Conservation (phyloP, 1,284 basidiomycete genomes). For the Papiliotrema nemorosa region DNA sequence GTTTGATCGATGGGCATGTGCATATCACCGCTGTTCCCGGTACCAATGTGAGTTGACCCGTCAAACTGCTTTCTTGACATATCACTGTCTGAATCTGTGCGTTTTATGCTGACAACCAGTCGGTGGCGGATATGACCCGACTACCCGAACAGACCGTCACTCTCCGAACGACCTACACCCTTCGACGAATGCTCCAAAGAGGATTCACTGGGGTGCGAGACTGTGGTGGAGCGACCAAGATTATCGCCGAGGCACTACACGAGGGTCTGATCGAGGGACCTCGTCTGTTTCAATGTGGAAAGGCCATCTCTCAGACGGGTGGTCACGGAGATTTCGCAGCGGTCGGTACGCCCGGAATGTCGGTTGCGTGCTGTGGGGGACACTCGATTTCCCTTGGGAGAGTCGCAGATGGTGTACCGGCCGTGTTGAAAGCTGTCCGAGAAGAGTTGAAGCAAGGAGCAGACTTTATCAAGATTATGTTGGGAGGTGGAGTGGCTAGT, state of each 20-base stretch:
- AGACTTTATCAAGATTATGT: conserved; percentile 52
- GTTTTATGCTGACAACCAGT: conserved; percentile 25
- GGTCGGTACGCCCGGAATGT: conserved; percentile 20
- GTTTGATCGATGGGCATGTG: conserved; percentile 50
- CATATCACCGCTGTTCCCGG: conserved; percentile 52
- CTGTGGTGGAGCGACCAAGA: conserved; percentile 53
- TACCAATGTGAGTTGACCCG: conserved; percentile 9
- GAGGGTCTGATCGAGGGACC: conserved; percentile 54
- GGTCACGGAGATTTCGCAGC: conserved; percentile 49
- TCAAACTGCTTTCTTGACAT: background rate
- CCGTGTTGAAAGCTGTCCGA: conserved; percentile 51
- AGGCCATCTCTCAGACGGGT: conserved; percentile 54
- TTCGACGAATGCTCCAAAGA: conserved; percentile 52
- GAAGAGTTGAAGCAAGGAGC: conserved; percentile 54
- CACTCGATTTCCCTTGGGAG: conserved; percentile 33
- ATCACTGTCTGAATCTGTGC: conserved; percentile 14
- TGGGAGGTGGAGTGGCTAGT: conserved; percentile 53
- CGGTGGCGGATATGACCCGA: conserved; percentile 49
- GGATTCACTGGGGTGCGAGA: conserved; percentile 57
- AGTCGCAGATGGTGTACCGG: conserved; percentile 44
- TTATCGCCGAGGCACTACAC: conserved; percentile 50
- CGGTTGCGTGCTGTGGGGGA: conserved; percentile 51
- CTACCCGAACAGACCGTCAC: conserved; percentile 46
- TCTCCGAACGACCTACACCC: conserved; percentile 47
- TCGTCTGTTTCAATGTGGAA: conserved; percentile 53